Evolutionary conservation across 257 asterid genomes (phyloP).

Genomic region (Solanum neorickii): DNA sequence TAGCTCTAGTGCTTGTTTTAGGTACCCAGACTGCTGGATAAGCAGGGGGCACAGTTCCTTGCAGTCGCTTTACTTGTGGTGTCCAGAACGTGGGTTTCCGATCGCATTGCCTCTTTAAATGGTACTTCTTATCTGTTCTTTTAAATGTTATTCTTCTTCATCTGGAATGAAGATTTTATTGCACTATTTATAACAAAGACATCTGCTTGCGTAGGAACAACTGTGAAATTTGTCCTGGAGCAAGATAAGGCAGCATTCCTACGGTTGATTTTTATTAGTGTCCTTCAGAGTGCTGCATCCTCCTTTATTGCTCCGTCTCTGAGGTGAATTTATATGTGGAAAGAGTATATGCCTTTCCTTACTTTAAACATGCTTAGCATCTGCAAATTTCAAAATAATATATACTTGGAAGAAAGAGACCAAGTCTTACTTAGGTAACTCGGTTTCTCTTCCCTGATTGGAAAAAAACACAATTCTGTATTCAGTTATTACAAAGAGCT

Average conservation of each 20-base stretch:
- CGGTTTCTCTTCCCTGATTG: background rate
- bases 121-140: conserved; percentile 29
- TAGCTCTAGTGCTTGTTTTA: conserved; percentile 17
- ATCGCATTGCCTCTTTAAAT: conserved; percentile 94
- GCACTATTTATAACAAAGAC: conserved; percentile 1
- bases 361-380: background rate
- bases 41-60: conserved; percentile 94
- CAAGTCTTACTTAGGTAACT: background rate
- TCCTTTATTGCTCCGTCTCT: conserved; percentile 95
- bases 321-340: conserved; percentile 39
- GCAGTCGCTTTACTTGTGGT: conserved; percentile 84
- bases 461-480: background rate
- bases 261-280: conserved; percentile 83
- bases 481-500: background rate
- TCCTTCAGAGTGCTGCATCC: conserved; percentile 98
- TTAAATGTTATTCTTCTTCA: conserved; percentile 6
- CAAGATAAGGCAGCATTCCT: conserved; percentile 86
- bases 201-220: conserved; percentile 59
- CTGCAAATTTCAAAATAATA: background rate
- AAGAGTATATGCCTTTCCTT: background rate
- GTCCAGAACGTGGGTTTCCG: conserved; percentile 95
- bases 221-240: conserved; percentile 88
- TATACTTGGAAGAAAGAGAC: background rate
- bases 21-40: conserved; percentile 92
- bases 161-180: background rate